Evolutionary conservation across 805 yeast genomes (phyloP), one percentile per base, ranked within the genome.

Genomic region (Starmerella bacillaris): DNA sequence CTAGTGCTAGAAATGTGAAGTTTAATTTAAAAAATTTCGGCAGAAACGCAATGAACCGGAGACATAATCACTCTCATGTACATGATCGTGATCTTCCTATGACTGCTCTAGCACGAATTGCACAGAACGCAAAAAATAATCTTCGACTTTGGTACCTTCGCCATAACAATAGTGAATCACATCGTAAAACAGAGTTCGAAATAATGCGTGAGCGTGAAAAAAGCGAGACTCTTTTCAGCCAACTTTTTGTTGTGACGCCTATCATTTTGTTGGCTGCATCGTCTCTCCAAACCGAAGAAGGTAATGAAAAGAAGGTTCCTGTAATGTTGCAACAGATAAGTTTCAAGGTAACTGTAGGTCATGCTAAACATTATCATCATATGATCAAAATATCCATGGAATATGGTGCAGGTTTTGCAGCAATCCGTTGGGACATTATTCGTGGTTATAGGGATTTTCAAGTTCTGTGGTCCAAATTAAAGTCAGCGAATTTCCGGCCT

Each of bases 391-490:
- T 89, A n/a, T 78, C 76, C 33, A 60, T 89, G 30, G 94, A 84
- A 51, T 89, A 89, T 50, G 98, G 96, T 5, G 70, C 83, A 21
- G 94, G 94, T 2, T 68, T 72, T 4, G 70, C 74, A 37, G 58
- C 83, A 36, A 59, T 83, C 46, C 69, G 70, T 46, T 89, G 98
- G 98, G 61, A 74, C 1, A 68, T 89, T 5, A 63, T 70, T 20
- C 76, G 75, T 47, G 75, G 72, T 17, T 69, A 74, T 32, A 70
- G 72, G 46, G 94, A 83, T 42, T 61, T 89, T 29, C 57, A 68
- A n/a, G 64, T 63, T 18, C 61, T 86, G 37, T 92, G 84, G 52
- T 68, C 77, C 15, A 66, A 70, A 36, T 59, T 84, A 42, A 37
- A 30, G 38, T 26, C 43, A 1, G 36, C 27, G 16, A 31, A 16